Evolutionary conservation across 2,329 filamentous ascomycete species (phyloP), one percentile per base, ranked within the genome.

Genomic region (Massarina eburnea): DNA sequence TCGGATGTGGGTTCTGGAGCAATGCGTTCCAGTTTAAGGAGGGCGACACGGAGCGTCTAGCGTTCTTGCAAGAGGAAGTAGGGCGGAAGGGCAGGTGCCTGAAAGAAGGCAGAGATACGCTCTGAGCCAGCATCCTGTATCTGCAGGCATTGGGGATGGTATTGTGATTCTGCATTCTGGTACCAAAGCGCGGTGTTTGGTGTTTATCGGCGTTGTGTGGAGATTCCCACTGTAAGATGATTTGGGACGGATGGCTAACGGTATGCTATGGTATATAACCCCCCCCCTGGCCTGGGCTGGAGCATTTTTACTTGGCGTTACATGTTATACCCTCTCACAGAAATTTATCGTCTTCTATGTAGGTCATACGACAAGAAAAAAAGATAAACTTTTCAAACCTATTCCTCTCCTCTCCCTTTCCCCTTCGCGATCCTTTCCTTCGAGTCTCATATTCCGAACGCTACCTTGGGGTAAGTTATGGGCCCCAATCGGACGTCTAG

Each of bases 1-100:
- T 71, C 24, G 65, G 59, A 34, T 71, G 68, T 51, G 72, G 72
- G 0, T 72, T 71, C 44, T 69, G 72, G 63, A 67, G 60, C 41
- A 64, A 64, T 19, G 60, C 58, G 4, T 71, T 73, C 36, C 46
- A 57, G 3, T 73, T 69, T 38, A 61, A 67, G 2, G 54, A 67
- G 1, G 58, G 61, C 39, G 58, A 70, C 27, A 42, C 40, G 12
- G 48, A 64, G 3, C 61, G 60, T 9, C 49, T 74, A 7, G 51
- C 57, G 7, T 71, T 59, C 32, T 45, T 74, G 41, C 62, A 61
- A 40, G 59, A 72, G 49, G 59, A 68, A 10, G 71, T 73, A 1
- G 71, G 68, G 2, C 52, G 62, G 12, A 56, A 70, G 42, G 71
- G 71, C 6, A 55, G 52, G 30, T 74, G 71, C 46, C 50, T 71